Percentiles rank a stretch among this genome's conserved stretches.
phyloP scores from a whole-genome alignment of 2,329 filamentous ascomycete species.

The Alternaria metachromatica region DNA sequence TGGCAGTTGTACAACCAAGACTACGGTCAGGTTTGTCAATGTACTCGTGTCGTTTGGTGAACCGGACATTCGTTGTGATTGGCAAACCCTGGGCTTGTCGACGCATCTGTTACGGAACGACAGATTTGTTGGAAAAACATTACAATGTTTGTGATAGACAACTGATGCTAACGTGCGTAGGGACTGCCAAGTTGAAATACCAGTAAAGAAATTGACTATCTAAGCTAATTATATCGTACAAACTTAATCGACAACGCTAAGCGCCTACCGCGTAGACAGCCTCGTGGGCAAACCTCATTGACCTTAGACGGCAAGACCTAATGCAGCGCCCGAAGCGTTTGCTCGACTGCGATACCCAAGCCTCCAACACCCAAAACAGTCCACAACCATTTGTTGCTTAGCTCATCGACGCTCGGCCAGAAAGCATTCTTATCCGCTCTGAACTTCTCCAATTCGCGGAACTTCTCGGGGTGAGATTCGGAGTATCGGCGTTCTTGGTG shows the following conservation, averaged over 20 bases:
- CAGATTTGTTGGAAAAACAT: not conserved
- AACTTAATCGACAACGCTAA: not conserved
- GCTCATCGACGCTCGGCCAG: constrained; percentile 61
- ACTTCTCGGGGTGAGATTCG: constrained; percentile 58
- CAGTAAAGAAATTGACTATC: not conserved
- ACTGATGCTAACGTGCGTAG: not conserved
- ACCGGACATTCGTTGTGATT: not conserved
- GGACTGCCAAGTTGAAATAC: not conserved
- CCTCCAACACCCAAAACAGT: constrained; percentile 59
- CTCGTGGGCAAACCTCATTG: not conserved
- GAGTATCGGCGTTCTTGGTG: constrained; percentile 62
- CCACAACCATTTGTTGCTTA: constrained; percentile 65
- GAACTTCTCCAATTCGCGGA: constrained; percentile 61
- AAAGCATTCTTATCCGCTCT: constrained; percentile 64
- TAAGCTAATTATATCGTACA: not conserved
- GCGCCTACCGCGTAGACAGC: not conserved
- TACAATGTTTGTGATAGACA: not conserved
- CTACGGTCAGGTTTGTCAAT: not conserved
- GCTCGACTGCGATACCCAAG: constrained; percentile 58
- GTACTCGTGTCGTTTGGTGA: not conserved
- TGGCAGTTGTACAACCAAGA: not conserved
- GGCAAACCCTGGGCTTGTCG: not conserved
- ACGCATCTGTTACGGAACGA: not conserved
- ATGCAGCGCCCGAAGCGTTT: constrained; percentile 42
- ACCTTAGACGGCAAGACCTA: constrained; percentile 10